Percentiles rank a stretch among this genome's conserved stretches.
phyloP scores from a whole-genome alignment of 495 filamentous ascomycete genomes.

The Aspergillus affinis region DNA sequence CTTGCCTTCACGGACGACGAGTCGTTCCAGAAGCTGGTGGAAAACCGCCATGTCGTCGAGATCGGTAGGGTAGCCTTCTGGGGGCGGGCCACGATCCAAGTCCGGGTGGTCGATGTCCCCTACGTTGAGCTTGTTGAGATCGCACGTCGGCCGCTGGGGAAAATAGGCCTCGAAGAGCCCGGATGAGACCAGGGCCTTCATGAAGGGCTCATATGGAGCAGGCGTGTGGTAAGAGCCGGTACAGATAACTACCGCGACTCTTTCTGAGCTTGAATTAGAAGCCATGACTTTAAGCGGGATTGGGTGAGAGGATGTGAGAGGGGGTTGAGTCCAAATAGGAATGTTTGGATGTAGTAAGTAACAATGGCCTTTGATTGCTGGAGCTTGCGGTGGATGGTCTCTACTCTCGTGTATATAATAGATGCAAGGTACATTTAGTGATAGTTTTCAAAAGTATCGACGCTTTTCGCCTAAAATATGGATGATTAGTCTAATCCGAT shows the following conservation, averaged over 20 bases:
- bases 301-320: too few relatives aligned
- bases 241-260: slow-evolving; percentile 25
- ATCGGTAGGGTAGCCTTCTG: slow-evolving; percentile 28
- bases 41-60: slow-evolving; percentile 26
- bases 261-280: neutral
- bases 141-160: slow-evolving; percentile 34
- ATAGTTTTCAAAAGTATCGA: too few relatives aligned
- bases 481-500: too few relatives aligned
- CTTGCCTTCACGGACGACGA: slow-evolving; percentile 25
- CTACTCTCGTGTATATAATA: too few relatives aligned
- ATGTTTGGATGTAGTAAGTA: too few relatives aligned
- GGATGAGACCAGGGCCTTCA: slow-evolving; percentile 19
- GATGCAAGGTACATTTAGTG: too few relatives aligned
- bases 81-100: slow-evolving; percentile 29
- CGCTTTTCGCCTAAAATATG: too few relatives aligned
- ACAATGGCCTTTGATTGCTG: too few relatives aligned
- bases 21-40: slow-evolving; percentile 15
- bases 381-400: too few relatives aligned
- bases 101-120: slow-evolving; percentile 29
- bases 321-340: too few relatives aligned
- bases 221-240: slow-evolving; percentile 40
- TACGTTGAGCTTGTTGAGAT: slow-evolving; percentile 30
- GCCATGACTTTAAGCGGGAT: too few relatives aligned
- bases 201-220: slow-evolving; percentile 29
- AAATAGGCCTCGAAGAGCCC: slow-evolving; percentile 32